Evolutionary conservation across 768 basidiomycete species (phyloP), one percentile per base, ranked within the genome.

Genomic region (Rhizopogon rudus): DNA sequence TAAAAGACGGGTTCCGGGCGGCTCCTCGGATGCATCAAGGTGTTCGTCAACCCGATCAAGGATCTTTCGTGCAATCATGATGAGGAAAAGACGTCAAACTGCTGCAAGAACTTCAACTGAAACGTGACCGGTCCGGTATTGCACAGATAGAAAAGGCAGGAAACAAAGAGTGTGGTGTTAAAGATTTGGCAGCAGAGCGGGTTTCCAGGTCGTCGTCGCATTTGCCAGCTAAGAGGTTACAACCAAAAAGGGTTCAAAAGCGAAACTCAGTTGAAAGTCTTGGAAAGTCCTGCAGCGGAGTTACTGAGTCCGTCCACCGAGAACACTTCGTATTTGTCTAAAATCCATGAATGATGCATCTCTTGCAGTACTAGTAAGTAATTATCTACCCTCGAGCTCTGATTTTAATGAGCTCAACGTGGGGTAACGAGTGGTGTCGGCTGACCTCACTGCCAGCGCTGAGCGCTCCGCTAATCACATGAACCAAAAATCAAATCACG

Each of bases 1-100:
- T 43, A 60, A 59, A 40, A 43, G 31, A 13, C 37, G 17, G 25
- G 16, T 53, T 37, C 52, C 49, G n/a, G 40, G 13, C 9, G 16
- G 54, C 14, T 51, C 44, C 7, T 37, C 13, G 13, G 57, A 56
- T 3, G 42, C 59, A 59, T 60, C 57, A 52, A 57, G 44, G 44
- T 37, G 59, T 51, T 66, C 55, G 63, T 65, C 69, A 46, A 65
- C 52, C 40, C 55, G 68, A 58, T 60, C 60, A 53, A 66, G 58
- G 40, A 56, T 60, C 60, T 54, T 61, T 49, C 57, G 67, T 61
- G 63, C 69, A 43, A 58, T 63, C 67, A 71, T 68, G 53, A 61
- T 51, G 17, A 58, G 25, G 49, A 31, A 51, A 56, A 54, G 20
- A 17, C 14, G 14, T 33, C 14, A 20, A 48, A 35, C 59, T 41